Evolutionary conservation across 2,329 filamentous ascomycete species (phyloP), one percentile per base, ranked within the genome.

Genomic region (Stagonosporopsis vannaccii): DNA sequence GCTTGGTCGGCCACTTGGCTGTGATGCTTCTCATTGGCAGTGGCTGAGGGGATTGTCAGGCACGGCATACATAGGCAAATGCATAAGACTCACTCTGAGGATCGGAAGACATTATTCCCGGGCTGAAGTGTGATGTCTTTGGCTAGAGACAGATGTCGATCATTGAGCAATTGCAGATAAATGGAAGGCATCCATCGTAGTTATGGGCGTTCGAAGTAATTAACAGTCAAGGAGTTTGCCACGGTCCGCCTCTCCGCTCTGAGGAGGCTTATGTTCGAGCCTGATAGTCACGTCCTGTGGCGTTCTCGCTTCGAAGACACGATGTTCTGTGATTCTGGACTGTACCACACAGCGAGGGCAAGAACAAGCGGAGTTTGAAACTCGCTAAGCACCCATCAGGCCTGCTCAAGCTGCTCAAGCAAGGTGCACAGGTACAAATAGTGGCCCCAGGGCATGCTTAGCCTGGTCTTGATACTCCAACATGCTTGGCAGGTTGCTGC

Each of bases 31-130:
- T 62, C 57, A 50, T 58, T 59, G 58, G 69, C 62, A 43, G 66
- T 63, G 66, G 63, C 72, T 75, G 50, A 54, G 54, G 33, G 22
- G 26, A 22, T 50, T 53, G 62, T 74, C 67, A 74, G 68, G 62
- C 53, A 50, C 56, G 54, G 55, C 47, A 30, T 56, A 49, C 2
- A 22, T 43, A 25, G 15, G 30, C 25, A 43, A 58, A 53, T 44
- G 41, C 44, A 35, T 66, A 62, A 69, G 42, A 70, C 72, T 63
- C 51, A 74, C 73, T 55, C 54, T 63, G 68, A 62, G 64, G 50
- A 40, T 63, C 69, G 70, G 71, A 66, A 66, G 67, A 56, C 72
- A 75, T 75, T 23, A 43, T 42, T 63, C 57, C 62, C 70, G 65
- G 67, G 41, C 7, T 53, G 51, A 59, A 43, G 55, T 45, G 43